A percentile compares a stretch with the other conserved stretches of the same genome.
These are phyloP conservation scores for Musa balbisiana DNA, from an alignment of 202 grass and related monocot species.

Conservation along the genomic window DNA sequence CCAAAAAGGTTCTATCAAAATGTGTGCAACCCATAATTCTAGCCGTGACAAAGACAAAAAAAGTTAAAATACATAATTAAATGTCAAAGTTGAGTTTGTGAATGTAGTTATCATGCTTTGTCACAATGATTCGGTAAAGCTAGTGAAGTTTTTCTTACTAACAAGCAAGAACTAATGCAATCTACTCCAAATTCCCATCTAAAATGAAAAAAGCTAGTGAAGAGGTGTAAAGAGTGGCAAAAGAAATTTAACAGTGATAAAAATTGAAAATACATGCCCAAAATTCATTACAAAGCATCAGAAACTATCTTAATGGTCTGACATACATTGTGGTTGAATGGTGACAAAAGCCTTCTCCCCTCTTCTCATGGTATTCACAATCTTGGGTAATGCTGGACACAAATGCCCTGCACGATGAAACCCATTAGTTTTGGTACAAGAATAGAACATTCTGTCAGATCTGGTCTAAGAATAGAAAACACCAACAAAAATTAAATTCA, in stretches of 20 bases:
- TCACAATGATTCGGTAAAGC: no score
- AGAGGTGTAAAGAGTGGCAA: background rate
- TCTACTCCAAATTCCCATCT: background rate
- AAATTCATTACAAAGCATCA: background rate
- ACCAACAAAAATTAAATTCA: background rate
- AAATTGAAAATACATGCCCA: background rate
- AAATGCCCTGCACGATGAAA: slow-evolving; percentile 13
- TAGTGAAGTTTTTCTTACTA: background rate
- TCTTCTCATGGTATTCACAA: slow-evolving; percentile 35
- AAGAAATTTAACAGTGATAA: background rate
- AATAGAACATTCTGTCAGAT: no score
- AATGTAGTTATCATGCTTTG: no score
- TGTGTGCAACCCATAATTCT: background rate
- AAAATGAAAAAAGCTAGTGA: background rate
- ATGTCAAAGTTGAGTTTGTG: background rate
- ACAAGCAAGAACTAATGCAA: background rate
- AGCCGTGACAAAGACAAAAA: background rate
- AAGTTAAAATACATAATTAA: no score
- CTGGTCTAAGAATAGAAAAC: background rate
- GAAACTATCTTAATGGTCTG: no score
- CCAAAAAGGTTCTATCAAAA: background rate
- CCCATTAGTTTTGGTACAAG: no score
- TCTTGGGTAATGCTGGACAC: slow-evolving; percentile 28
- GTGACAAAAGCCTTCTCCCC: slow-evolving; percentile 34
- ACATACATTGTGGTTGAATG: slow-evolving; percentile 37